Percentiles rank a stretch among this genome's conserved stretches.
Evolutionary conservation across 1,284 basidiomycete genomes (phyloP).

Genomic region (Trichosporon sp.): DNA sequence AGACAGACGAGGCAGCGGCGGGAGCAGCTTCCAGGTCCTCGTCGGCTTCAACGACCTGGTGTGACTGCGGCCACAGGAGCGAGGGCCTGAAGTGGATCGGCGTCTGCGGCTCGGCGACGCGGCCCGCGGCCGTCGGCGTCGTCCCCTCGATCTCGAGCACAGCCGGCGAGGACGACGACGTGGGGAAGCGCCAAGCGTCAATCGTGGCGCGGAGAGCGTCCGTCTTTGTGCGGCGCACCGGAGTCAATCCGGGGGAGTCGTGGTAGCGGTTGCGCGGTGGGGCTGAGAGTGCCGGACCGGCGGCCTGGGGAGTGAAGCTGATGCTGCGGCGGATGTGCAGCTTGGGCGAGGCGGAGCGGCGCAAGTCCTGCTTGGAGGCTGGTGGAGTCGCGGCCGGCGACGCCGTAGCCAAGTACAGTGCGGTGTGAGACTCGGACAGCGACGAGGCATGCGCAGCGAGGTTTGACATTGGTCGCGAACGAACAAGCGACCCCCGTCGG

Average conservation of each 20-base stretch:
- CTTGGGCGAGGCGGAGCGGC: constrained; percentile 35
- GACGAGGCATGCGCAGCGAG: constrained; percentile 35
- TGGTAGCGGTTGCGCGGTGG: constrained; percentile 12
- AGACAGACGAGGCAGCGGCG: neutral
- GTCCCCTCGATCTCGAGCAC: constrained; percentile 5
- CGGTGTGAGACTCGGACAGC: constrained; percentile 44
- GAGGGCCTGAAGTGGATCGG: constrained; percentile 5
- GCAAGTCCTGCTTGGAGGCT: constrained; percentile 8
- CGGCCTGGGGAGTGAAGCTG: constrained; percentile 34
- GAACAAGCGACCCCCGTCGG: constrained; percentile 8
- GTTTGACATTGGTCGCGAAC: constrained; percentile 22
- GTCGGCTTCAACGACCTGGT: neutral
- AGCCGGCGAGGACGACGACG: constrained; percentile 10
- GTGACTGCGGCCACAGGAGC: constrained; percentile 9
- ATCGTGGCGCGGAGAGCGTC: constrained; percentile 33
- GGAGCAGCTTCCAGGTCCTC: neutral
- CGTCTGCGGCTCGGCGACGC: neutral
- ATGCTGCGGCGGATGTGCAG: constrained; percentile 31
- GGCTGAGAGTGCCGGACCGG: constrained; percentile 27
- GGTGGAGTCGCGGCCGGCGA: constrained; percentile 25
- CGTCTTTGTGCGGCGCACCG: constrained; percentile 23
- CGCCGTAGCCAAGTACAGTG: constrained; percentile 42
- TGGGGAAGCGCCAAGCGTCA: constrained; percentile 40
- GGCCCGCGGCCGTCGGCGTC: constrained; percentile 8
- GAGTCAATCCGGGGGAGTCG: constrained; percentile 25